These are phyloP conservation scores for Nakaseomyces uthaithaninus DNA, from an alignment of 1,139 yeast genomes.

Conservation along the genomic window DNA sequence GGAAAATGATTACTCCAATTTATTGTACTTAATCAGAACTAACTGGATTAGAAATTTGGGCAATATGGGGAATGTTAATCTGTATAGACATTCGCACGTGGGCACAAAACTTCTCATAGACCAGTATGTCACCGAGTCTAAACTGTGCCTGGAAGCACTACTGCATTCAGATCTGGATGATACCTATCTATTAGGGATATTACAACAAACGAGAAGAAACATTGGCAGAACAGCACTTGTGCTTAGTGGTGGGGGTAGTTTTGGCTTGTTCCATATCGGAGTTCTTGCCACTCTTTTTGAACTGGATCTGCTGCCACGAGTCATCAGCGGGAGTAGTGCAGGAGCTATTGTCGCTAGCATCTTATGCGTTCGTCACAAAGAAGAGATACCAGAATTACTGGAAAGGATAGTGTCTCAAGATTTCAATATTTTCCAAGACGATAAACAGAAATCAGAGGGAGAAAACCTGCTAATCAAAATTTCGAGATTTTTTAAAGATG, in stretches of 20 bases:
- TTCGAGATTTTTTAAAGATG: conserved; percentile 42
- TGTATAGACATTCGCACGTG: conserved; percentile 69
- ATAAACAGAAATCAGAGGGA: conserved; percentile 38
- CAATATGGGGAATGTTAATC: conserved; percentile 72
- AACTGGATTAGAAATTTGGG: conserved; percentile 82
- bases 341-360: conserved; percentile 93
- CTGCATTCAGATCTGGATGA: conserved; percentile 51
- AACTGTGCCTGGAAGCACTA: conserved; percentile 44
- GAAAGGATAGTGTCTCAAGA: conserved; percentile 47
- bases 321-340: conserved; percentile 92
- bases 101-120: conserved; percentile 84
- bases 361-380: conserved; percentile 70
- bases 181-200: conserved; percentile 60
- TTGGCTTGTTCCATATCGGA: conserved; percentile 89
- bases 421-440: conserved; percentile 64
- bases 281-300: conserved; percentile 74
- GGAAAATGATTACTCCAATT: conserved; percentile 47
- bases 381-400: conserved; percentile 55
- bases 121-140: conserved; percentile 74
- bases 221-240: conserved; percentile 91
- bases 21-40: conserved; percentile 71
- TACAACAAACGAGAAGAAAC: conserved; percentile 81
- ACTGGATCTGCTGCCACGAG: conserved; percentile 68
- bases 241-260: conserved; percentile 90
- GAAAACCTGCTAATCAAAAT: conserved; percentile 42